Evolutionary conservation across 345 rosid species (phyloP), one percentile per base, ranked within the genome.

Genomic region (Adansonia digitata): DNA sequence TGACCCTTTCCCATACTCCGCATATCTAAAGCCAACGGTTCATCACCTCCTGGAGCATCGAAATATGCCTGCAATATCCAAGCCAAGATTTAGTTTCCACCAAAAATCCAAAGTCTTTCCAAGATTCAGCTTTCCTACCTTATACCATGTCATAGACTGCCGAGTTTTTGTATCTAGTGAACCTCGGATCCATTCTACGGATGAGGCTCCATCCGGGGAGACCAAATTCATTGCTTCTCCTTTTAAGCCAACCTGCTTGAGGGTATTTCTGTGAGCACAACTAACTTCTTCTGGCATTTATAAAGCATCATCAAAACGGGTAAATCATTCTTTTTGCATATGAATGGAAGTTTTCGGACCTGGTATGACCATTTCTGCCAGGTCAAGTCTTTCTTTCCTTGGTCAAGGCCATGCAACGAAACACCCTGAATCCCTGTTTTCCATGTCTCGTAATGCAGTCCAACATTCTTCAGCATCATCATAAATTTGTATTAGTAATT

Each of bases 1-100:
- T 93, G 94, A 31, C 98, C 98, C 82, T 95, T 93, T 40, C 98
- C 98, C 98, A 90, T 95, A 71, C 97, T 88, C 71, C 76, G 77
- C 80, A 95, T 73, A 73, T 95, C 96, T 84, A 95, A 82, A 78
- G 97, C 98, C 71, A 95, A n/a, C 0, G 97, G 96, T 73, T 91
- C 89, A 20, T 80, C 73, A 42, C 92, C 99, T 48, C 73, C 46
- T 13, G 98, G 98, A 52, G 87, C 87, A 77, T 92, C 84, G 67
- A 94, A 94, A 51, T 51, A 51, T 18, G 56, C 56, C 56, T 51
- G 10, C 56, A 51, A 26, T 34, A 75, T 66, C 71, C 74, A 70
- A 69, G 51, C 56, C 56, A 48, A n/a, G 5, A 46, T 62, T 81
- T 68, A 81, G 13, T 31, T 55, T 55, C 60, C 10, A 13, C 22